Conservation (phyloP, 495 filamentous ascomycete species). For the Neurospora sp. region DNA sequence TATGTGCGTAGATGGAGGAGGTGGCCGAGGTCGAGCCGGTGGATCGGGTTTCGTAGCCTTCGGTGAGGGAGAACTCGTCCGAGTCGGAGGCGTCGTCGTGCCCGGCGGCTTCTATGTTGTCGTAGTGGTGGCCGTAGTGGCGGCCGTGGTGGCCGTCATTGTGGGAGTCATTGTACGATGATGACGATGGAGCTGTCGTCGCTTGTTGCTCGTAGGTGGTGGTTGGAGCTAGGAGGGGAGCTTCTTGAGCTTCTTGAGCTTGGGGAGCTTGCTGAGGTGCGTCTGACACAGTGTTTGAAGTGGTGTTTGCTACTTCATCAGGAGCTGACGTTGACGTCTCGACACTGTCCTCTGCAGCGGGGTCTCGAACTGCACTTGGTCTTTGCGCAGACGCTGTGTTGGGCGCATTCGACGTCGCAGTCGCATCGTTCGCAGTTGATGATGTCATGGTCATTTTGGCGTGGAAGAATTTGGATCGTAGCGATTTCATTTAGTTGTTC, state of each 20-base stretch:
- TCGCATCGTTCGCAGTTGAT: background rate
- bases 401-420: background rate
- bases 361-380: background rate
- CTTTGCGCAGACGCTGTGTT: background rate
- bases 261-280: background rate
- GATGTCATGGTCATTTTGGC: background rate
- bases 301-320: background rate
- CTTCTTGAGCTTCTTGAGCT: background rate
- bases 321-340: background rate
- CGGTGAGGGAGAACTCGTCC: conserved; percentile 20
- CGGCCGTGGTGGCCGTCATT: background rate
- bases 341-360: background rate
- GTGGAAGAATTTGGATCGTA: background rate
- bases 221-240: background rate
- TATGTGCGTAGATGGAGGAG: conserved; percentile 31
- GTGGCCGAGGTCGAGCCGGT: conserved; percentile 28
- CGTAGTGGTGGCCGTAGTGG: background rate
- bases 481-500: background rate
- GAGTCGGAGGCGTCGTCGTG: conserved; percentile 8
- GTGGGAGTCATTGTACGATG: too few relatives aligned
- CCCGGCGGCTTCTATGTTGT: conserved; percentile 15
- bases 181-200: too few relatives aligned
- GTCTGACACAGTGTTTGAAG: background rate
- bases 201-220: background rate
- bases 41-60: conserved; percentile 17